Conservation (phyloP, 2,329 filamentous ascomycete genomes). For the Didymella segeticola region DNA sequence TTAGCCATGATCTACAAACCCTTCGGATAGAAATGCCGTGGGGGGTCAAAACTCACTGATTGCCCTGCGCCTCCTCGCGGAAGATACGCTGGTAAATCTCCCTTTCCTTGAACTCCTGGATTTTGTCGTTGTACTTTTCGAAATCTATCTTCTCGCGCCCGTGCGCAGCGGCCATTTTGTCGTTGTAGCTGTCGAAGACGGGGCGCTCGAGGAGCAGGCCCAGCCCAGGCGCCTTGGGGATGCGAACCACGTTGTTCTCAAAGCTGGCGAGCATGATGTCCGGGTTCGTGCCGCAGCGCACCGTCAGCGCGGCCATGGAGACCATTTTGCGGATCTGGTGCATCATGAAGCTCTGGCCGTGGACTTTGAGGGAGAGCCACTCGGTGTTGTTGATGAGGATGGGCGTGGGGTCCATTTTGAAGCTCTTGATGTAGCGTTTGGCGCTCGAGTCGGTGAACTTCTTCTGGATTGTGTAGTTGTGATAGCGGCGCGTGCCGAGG, state of each 20-base stretch:
- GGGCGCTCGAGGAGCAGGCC: constrained; percentile 88
- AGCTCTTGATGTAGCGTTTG: constrained; percentile 91
- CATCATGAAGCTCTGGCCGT: constrained; percentile 99
- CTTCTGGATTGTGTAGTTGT: constrained; percentile 98
- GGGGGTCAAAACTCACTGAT: constrained; percentile 62
- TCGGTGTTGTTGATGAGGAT: constrained; percentile 90
- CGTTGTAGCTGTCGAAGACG: constrained; percentile 90
- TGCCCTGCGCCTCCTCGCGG: constrained; percentile 83
- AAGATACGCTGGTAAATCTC: constrained; percentile 95
- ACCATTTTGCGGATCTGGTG: constrained; percentile 99
- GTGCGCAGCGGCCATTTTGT: constrained; percentile 68
- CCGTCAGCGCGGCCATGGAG: constrained; percentile 83
- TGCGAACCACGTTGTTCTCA: constrained; percentile 73
- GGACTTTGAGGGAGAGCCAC: constrained; percentile 94
- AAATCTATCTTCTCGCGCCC: constrained; percentile 78
- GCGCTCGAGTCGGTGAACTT: constrained; percentile 79
- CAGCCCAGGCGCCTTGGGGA: constrained; percentile 91
- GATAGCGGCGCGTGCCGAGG: constrained; percentile 86
- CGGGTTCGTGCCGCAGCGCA: constrained; percentile 80
- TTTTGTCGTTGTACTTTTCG: constrained; percentile 74
- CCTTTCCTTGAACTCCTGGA: constrained; percentile 87
- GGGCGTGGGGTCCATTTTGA: constrained; percentile 69
- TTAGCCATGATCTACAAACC: no score
- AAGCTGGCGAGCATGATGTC: constrained; percentile 78
- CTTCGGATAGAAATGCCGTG: no score